Evolutionary conservation across 2,329 filamentous ascomycete species (phyloP).

Genomic region (Colletotrichum theobromicola): DNA sequence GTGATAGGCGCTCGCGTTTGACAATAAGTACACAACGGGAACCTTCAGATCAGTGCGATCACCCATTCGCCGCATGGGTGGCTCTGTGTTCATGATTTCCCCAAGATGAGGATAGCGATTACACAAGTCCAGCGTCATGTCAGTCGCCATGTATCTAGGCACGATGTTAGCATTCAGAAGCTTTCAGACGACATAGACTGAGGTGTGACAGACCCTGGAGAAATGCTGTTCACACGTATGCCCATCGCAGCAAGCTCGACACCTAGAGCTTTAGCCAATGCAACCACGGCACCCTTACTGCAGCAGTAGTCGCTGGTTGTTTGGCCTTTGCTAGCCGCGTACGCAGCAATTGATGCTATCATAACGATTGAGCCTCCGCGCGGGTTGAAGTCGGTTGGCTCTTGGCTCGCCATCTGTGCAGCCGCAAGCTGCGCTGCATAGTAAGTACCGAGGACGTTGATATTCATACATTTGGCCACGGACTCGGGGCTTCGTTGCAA

Average conservation of each 20-base stretch:
- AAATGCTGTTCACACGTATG: constrained; percentile 37
- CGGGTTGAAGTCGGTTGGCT: constrained; percentile 24
- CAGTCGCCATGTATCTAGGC: constrained; percentile 35
- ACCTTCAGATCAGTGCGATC: constrained; percentile 42
- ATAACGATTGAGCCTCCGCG: constrained; percentile 34
- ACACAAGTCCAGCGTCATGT: constrained; percentile 36
- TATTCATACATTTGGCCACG: constrained; percentile 28
- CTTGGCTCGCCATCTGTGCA: constrained; percentile 37
- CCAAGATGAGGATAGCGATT: constrained; percentile 30
- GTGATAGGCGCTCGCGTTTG: constrained; percentile 44
- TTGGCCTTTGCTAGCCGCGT: constrained; percentile 34
- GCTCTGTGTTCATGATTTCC: constrained; percentile 41
- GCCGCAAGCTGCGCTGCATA: constrained; percentile 39
- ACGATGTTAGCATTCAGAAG: background rate
- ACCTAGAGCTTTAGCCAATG: constrained; percentile 44
- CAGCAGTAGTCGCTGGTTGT: constrained; percentile 45
- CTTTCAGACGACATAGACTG: background rate
- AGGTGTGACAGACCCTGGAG: constrained; percentile 31
- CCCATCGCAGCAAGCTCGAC: constrained; percentile 27
- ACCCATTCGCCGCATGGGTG: constrained; percentile 42
- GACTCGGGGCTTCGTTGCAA: constrained; percentile 27
- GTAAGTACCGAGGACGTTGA: constrained; percentile 37
- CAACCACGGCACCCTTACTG: constrained; percentile 50
- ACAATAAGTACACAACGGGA: constrained; percentile 44
- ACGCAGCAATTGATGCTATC: constrained; percentile 37